Base-by-base conservation (phyloP, 352 stramenopile genomes). In the Phytophthora palmivora region DNA sequence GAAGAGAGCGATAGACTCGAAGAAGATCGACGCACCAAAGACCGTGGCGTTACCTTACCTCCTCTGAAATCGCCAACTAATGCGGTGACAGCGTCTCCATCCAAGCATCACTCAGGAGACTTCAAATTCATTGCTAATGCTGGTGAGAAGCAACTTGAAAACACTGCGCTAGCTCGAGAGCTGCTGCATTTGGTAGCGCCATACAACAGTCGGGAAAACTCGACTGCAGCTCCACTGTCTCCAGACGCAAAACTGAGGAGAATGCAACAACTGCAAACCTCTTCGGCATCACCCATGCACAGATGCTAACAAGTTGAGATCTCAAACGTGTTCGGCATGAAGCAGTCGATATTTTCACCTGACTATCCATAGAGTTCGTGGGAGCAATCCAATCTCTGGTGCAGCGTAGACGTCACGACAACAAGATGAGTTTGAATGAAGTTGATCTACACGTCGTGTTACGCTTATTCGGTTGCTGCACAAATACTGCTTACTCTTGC, bases 121-220 rank as follows among this genome's bases (percentile, higher is more conserved):
- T 28, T 34, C 11, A 47, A 36, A 11, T 42, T 38, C 11, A 16
- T 34, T 0, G 21, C 22, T 15, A 58, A 63, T 3, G 21, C 22
- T 3, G 24, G 26, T 36, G 46, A 47, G 21, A 65, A 72, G 48
- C 26, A 66, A 18, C 44, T 71, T 38, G 76, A 85, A 50, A 89
- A 87, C 41, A 51, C 69, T 6, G 63, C 68, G 18, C 70, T 90
- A 1, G 83, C 83, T 6, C 68, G 60, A 26, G 77, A 92, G 32
- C 67, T 92, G n/a, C 49, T 92, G 67, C 67, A 86, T 43, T 45
- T 92, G 15, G 67, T 89, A 16, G 75, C 77, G 16, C 68, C 75
- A 2, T 85, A 84, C 61, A 89, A 88, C 44, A 59, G 51, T 5
- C 47, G 36, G 0, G 55, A 72, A 21, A 37, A 70, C n/a, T 44